phyloP scores from a whole-genome alignment of 1,284 basidiomycete species.

The Cryptococcus deneoformans region DNA sequence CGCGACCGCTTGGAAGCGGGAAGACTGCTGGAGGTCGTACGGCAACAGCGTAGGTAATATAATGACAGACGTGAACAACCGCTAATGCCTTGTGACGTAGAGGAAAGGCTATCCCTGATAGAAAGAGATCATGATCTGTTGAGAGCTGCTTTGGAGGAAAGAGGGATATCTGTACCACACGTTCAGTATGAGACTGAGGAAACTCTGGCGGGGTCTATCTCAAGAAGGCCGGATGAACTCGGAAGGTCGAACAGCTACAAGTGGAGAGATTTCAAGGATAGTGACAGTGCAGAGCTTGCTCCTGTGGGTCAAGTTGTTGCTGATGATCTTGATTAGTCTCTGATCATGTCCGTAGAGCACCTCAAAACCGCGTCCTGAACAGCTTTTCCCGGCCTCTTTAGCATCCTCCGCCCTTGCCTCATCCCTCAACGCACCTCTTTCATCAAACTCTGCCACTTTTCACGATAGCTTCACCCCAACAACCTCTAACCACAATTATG shows the following conservation, averaged over 20 bases:
- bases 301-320: constrained; percentile 7
- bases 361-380: background rate
- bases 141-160: constrained; percentile 26
- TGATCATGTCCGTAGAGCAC: background rate
- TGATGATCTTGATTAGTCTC: too few species aligned
- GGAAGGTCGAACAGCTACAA: constrained; percentile 10
- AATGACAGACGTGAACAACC: background rate
- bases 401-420: constrained; percentile 31
- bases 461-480: constrained; percentile 33
- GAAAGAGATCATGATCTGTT: constrained; percentile 33
- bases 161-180: constrained; percentile 24
- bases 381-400: background rate
- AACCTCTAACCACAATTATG: constrained; percentile 18
- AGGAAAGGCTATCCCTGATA: constrained; percentile 35
- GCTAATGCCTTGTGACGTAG: constrained; percentile 10
- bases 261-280: constrained; percentile 21
- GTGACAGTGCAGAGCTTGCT: constrained; percentile 20
- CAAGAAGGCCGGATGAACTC: background rate
- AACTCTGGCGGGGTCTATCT: constrained; percentile 10
- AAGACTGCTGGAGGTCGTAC: constrained; percentile 64
- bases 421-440: constrained; percentile 21
- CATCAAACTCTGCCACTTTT: constrained; percentile 32
- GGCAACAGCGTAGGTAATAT: constrained; percentile 64
- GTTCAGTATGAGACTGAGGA: constrained; percentile 19
- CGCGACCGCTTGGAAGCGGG: constrained; percentile 54